Evolutionary conservation across 768 basidiomycete genomes (phyloP), one percentile per base, ranked within the genome.

Genomic region (Fistulinella prunicolor): DNA sequence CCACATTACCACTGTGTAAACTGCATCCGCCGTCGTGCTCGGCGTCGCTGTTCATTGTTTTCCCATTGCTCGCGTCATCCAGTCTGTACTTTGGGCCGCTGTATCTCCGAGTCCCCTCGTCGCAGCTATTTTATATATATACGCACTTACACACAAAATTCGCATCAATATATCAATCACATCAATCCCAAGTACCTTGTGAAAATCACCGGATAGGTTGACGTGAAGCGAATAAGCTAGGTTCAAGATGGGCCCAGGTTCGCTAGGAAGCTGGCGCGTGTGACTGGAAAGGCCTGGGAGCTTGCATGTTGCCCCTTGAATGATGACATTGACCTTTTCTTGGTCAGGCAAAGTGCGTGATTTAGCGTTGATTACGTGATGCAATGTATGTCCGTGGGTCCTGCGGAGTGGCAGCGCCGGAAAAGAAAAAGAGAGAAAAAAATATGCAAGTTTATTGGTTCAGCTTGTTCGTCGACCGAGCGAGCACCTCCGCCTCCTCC

Each of bases 81-180:
- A 53, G 17, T 38, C 50, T 52, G 59, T 65, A 62, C n/a, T 50
- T 52, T 44, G 49, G 47, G 49, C 50, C 59, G 56, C 46, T 56
- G 55, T 59, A 66, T 55, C 41, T n/a, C n/a, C n/a, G n/a, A n/a
- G n/a, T n/a, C n/a, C n/a, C 36, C 57, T 51, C 35, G 5, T 28
- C 29, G 34, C 40, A 47, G 37, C 35, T 51, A 56, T 50, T 48
- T 42, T 57, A 57, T 55, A 46, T 21, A 53, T 20, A n/a, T n/a
- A n/a, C n/a, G n/a, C n/a, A n/a, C n/a, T n/a, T n/a, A n/a, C n/a
- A 10, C 26, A 44, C 42, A 48, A 53, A 44, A 42, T 47, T 53
- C 47, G 49, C 54, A 56, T 53, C 51, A 49, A 35, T 19, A n/a
- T 42, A 28, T 42, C 37, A 44, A n/a, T n/a, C n/a, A n/a, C n/a